Conservation (phyloP, 345 rosid species). For the Microcos paniculata region DNA sequence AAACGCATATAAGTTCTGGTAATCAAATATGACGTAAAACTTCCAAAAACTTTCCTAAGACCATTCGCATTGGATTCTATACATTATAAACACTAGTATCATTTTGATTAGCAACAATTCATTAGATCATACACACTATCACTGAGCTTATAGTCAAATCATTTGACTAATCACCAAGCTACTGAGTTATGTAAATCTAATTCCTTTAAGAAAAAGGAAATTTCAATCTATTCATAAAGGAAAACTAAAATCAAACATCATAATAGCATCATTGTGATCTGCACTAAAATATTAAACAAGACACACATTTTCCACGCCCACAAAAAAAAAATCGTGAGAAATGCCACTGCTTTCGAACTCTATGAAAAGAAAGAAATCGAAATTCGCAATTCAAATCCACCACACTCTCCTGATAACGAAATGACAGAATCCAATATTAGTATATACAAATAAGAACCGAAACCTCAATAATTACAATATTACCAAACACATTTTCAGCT, state of each 20-base stretch:
- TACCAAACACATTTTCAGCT: constrained; percentile 1
- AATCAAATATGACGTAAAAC: background rate
- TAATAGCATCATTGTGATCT: background rate
- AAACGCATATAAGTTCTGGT: background rate
- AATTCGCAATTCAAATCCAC: background rate
- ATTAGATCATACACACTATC: background rate
- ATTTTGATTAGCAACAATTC: background rate
- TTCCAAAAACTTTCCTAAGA: background rate
- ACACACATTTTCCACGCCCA: background rate
- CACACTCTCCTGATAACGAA: background rate
- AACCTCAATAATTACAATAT: background rate
- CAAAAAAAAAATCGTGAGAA: background rate
- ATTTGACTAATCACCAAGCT: background rate
- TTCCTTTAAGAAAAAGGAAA: background rate
- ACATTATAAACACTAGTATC: background rate
- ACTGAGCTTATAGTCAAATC: constrained; percentile 2
- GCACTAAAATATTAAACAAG: background rate
- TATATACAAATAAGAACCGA: background rate
- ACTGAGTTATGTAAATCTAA: background rate
- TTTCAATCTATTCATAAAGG: background rate
- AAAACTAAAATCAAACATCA: background rate
- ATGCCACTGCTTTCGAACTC: background rate
- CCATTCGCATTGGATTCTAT: background rate
- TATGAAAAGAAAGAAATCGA: background rate
- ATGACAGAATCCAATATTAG: background rate